Conservation (phyloP, 169 alveolate species). For the Besnoitia besnoiti region DNA sequence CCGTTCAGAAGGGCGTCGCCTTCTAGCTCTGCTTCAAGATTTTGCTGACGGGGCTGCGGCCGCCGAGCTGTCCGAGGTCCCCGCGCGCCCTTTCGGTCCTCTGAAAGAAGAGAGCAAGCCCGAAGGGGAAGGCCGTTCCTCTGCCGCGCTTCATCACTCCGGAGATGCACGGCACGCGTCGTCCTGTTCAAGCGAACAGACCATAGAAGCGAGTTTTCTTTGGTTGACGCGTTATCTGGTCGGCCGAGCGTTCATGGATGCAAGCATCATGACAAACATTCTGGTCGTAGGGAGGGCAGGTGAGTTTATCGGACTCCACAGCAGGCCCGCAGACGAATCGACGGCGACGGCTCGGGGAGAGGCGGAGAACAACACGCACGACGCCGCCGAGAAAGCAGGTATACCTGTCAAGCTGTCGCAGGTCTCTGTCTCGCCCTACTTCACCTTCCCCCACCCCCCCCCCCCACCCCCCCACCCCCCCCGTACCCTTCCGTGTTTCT, state of each 20-base stretch:
- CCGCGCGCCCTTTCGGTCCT: neutral
- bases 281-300: neutral
- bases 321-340: neutral
- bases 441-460: too few species aligned
- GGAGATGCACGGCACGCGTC: neutral
- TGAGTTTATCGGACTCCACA: neutral
- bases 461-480: too few species aligned
- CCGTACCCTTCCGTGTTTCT: too few species aligned
- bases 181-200: neutral
- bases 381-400: neutral
- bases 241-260: slow-evolving; percentile 38
- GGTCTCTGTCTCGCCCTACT: too few species aligned
- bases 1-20: too few species aligned
- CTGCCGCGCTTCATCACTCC: neutral
- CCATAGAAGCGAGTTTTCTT: neutral
- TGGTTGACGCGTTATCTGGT: slow-evolving; percentile 1
- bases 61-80: neutral
- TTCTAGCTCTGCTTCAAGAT: too few species aligned
- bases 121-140: too few species aligned
- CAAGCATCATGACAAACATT: slow-evolving; percentile 9
- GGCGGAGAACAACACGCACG: neutral
- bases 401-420: too few species aligned
- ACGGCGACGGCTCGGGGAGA: neutral
- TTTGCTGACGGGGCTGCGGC: neutral
- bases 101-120: neutral